Conservation (phyloP, 164 flowering plant species). For the Euptelea pleiosperma region DNA sequence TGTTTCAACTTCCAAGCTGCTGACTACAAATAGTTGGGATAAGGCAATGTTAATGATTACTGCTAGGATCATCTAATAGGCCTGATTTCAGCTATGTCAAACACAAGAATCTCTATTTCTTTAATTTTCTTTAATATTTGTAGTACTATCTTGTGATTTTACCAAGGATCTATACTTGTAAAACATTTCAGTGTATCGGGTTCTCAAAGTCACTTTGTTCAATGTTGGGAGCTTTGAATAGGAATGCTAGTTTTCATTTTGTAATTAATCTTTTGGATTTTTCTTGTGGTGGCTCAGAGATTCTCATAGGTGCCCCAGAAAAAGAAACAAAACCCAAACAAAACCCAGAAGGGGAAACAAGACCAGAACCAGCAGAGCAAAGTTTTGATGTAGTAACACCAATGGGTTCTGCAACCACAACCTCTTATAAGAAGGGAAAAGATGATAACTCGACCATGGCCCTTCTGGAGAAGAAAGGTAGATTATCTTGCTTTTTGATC, state of each 20-base stretch:
- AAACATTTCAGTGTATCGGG: too few species aligned
- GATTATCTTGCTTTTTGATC: background rate
- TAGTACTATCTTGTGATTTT: too few species aligned
- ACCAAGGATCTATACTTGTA: too few species aligned
- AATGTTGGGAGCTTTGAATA: background rate
- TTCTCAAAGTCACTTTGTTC: too few species aligned
- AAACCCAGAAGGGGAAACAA: slow-evolving; percentile 9
- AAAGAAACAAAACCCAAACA: slow-evolving; percentile 4
- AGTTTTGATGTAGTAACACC: slow-evolving; percentile 7
- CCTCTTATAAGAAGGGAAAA: slow-evolving; percentile 8
- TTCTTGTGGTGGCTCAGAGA: slow-evolving; percentile 19
- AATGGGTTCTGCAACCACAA: slow-evolving; percentile 8
- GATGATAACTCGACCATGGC: slow-evolving; percentile 12
- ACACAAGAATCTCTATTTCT: too few species aligned
- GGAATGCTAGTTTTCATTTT: background rate
- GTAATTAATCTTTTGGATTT: background rate
- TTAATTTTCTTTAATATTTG: too few species aligned
- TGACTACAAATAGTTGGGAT: too few species aligned
- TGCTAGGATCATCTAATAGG: too few species aligned
- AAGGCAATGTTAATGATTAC: too few species aligned
- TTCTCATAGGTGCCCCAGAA: slow-evolving; percentile 2
- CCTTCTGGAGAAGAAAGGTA: slow-evolving; percentile 27
- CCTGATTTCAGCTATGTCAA: too few species aligned
- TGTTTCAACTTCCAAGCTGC: too few species aligned
- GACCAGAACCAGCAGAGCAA: slow-evolving; percentile 16